A percentile compares a stretch with the other conserved stretches of the same genome.
phyloP scores from a whole-genome alignment of 805 yeast species.

The Candida easanensis region DNA sequence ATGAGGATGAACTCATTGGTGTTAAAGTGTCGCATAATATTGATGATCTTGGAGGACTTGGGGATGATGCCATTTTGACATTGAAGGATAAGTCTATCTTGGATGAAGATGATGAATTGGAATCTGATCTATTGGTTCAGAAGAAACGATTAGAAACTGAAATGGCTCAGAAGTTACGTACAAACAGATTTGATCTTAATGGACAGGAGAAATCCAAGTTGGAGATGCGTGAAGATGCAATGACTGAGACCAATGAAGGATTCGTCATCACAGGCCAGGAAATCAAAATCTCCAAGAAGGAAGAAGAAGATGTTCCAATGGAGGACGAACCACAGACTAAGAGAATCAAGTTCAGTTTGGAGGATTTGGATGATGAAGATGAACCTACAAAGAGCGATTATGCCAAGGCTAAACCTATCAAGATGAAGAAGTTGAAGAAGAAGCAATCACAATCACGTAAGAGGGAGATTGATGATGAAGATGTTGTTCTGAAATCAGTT shows the following conservation, averaged over 20 bases:
- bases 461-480: slow-evolving; percentile 18
- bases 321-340: slow-evolving; percentile 1
- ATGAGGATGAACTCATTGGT: slow-evolving; percentile 11
- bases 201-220: slow-evolving; percentile 17
- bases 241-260: slow-evolving; percentile 12
- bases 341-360: slow-evolving; percentile 13
- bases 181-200: slow-evolving; percentile 10
- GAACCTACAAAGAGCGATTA: slow-evolving; percentile 18
- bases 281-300: slow-evolving; percentile 1
- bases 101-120: slow-evolving; percentile 25
- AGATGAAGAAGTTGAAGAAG: slow-evolving; percentile 30
- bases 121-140: slow-evolving; percentile 18
- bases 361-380: slow-evolving; percentile 17
- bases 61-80: slow-evolving; percentile 21
- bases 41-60: slow-evolving; percentile 11
- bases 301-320: not conserved
- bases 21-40: slow-evolving; percentile 22
- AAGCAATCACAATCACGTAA: slow-evolving; percentile 11
- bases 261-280: slow-evolving; percentile 15
- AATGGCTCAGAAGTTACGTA: slow-evolving; percentile 12
- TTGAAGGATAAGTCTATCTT: slow-evolving; percentile 22
- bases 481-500: slow-evolving; percentile 27
- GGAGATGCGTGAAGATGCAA: slow-evolving; percentile 18
- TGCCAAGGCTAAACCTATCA: slow-evolving; percentile 27
- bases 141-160: slow-evolving; percentile 19